Percentiles rank a stretch among this genome's conserved stretches.
These are phyloP conservation scores for Rosa persica DNA, from an alignment of 306 rosid species.

Conservation along the genomic window DNA sequence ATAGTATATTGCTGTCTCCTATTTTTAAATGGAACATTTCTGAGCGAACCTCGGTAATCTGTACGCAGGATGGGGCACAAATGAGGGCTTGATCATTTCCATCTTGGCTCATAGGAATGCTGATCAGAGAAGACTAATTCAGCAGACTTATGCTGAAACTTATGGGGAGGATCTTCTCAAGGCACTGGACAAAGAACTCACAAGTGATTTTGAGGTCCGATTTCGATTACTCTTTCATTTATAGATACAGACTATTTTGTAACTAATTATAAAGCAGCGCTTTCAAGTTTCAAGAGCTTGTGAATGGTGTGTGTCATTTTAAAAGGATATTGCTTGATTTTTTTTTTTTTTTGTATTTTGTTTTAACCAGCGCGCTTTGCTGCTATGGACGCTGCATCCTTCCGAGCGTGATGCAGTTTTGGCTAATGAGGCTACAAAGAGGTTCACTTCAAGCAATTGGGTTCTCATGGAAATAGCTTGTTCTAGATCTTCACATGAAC, in stretches of 20 bases:
- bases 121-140: slow-evolving; percentile 41
- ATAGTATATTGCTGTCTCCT: background rate
- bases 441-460: slow-evolving; percentile 40
- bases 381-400: slow-evolving; percentile 52
- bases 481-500: slow-evolving; percentile 43
- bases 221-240: background rate
- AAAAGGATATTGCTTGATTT: slow-evolving; percentile 8
- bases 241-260: background rate
- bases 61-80: slow-evolving; percentile 63
- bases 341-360: background rate
- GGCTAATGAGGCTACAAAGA: slow-evolving; percentile 49
- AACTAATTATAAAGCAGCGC: background rate
- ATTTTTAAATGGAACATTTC: background rate
- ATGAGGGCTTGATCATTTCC: slow-evolving; percentile 47
- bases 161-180: slow-evolving; percentile 56
- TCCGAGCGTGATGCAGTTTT: slow-evolving; percentile 55
- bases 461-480: slow-evolving; percentile 51
- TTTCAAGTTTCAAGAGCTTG: background rate
- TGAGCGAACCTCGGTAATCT: background rate
- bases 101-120: slow-evolving; percentile 58
- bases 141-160: slow-evolving; percentile 40
- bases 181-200: slow-evolving; percentile 50
- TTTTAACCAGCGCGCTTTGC: slow-evolving; percentile 36
- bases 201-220: slow-evolving; percentile 57
- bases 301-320: background rate